A percentile compares a stretch with the other conserved stretches of the same genome.
Conservation (phyloP, 78 protist species). For the Isochrysis galbana region DNA sequence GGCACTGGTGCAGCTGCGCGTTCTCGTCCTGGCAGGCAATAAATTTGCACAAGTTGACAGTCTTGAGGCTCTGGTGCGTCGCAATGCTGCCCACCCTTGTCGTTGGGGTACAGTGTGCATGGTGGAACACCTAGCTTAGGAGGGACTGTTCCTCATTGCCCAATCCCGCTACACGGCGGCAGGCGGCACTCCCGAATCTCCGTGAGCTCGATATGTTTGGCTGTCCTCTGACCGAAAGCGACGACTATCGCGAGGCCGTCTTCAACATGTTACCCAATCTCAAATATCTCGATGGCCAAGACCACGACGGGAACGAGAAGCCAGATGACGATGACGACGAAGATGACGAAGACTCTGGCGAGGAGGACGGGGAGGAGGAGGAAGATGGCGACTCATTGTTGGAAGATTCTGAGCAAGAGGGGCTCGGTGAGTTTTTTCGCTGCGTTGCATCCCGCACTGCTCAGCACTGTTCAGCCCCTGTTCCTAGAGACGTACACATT, state of each 20-base stretch:
- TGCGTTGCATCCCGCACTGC: no score
- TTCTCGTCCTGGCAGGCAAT: background rate
- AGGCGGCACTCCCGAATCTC: background rate
- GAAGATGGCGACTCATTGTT: background rate
- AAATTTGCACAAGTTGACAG: background rate
- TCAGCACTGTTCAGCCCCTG: no score
- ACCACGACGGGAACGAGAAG: background rate
- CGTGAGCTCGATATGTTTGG: background rate
- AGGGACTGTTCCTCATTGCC: no score
- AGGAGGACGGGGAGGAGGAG: conserved; percentile 2
- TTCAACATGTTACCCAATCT: background rate
- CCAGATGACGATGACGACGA: background rate
- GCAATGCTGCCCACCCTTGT: no score
- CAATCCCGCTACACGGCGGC: no score
- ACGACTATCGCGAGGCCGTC: background rate
- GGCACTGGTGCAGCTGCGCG: background rate
- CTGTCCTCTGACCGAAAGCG: background rate
- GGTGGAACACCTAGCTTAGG: no score
- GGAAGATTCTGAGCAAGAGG: no score
- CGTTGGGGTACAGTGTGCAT: no score
- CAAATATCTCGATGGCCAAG: background rate
- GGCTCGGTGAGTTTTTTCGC: no score
- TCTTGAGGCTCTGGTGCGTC: background rate
- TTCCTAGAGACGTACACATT: no score
- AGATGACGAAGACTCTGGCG: background rate